A percentile compares a stretch with the other conserved stretches of the same genome.
Conservation (phyloP, 1,284 basidiomycete genomes). For the Melampsora americana region DNA sequence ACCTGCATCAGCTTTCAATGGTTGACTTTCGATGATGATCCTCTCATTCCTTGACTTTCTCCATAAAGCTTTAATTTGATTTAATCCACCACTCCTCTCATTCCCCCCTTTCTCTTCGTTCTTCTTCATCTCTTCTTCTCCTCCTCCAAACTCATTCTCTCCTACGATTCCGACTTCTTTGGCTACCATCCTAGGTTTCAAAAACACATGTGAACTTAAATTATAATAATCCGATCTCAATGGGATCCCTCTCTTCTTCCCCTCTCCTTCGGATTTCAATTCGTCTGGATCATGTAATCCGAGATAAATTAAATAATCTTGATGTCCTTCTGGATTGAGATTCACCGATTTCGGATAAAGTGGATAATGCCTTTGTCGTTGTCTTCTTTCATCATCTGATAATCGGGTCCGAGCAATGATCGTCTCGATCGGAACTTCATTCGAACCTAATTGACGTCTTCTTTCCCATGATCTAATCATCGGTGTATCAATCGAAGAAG, state of each 20-base stretch:
- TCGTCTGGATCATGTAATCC: constrained; percentile 25
- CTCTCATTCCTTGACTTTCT: constrained; percentile 36
- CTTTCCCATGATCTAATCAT: not conserved
- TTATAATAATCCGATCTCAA: constrained; percentile 33
- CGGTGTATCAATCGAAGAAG: not conserved
- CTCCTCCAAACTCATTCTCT: not conserved
- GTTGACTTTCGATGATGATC: constrained; percentile 30
- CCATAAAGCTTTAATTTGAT: constrained; percentile 36
- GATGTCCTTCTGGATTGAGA: not conserved
- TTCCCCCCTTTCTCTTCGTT: not conserved
- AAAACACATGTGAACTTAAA: constrained; percentile 27
- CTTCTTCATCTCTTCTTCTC: not conserved
- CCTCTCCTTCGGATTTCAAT: constrained; percentile 14
- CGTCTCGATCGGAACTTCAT: constrained; percentile 20
- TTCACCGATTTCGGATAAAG: constrained; percentile 8
- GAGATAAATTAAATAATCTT: constrained; percentile 29
- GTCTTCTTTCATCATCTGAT: constrained; percentile 33
- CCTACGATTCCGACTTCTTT: constrained; percentile 8
- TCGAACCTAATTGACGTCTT: not conserved
- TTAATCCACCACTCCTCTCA: not conserved
- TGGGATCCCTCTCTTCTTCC: constrained; percentile 16
- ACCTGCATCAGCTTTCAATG: constrained; percentile 33
- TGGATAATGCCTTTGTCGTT: constrained; percentile 17
- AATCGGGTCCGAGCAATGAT: constrained; percentile 39
- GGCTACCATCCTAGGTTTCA: constrained; percentile 40